These are phyloP conservation scores for Colletotrichum liriopes DNA, from an alignment of 2,329 filamentous ascomycete genomes.

Conservation along the genomic window DNA sequence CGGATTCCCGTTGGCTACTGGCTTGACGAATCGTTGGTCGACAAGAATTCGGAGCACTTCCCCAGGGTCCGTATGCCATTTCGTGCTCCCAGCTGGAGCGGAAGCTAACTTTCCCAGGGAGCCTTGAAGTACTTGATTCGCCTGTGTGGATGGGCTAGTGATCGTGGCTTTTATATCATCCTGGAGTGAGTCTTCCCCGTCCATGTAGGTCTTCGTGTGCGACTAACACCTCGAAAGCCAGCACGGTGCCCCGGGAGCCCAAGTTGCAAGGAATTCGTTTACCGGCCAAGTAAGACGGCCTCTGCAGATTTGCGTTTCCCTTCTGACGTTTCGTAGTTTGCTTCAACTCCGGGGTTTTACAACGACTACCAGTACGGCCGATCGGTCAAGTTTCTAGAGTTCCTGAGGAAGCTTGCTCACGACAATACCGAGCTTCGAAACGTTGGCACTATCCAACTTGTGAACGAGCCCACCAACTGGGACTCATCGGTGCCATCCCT, in stretches of 20 bases:
- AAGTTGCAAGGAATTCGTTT: constrained; percentile 61
- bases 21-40: constrained; percentile 66
- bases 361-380: constrained; percentile 70
- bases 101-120: constrained; percentile 49
- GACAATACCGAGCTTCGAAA: constrained; percentile 63
- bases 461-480: constrained; percentile 69
- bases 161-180: constrained; percentile 67
- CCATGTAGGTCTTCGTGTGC: neutral
- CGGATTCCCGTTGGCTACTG: constrained; percentile 71
- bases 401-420: constrained; percentile 69
- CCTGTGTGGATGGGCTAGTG: constrained; percentile 64
- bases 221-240: constrained; percentile 46
- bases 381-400: constrained; percentile 68
- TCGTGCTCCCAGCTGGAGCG: rapidly evolving
- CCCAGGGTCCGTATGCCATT: constrained; percentile 49
- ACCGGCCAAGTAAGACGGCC: constrained; percentile 57
- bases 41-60: constrained; percentile 64
- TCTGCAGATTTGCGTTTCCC: neutral
- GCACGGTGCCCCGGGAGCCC: constrained; percentile 67
- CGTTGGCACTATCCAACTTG: constrained; percentile 71
- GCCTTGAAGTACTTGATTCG: constrained; percentile 62
- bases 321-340: constrained; percentile 39
- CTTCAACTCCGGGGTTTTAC: constrained; percentile 66
- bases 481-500: constrained; percentile 53
- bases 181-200: constrained; percentile 53